Evolutionary conservation across 257 asterid genomes (phyloP), one percentile per base, ranked within the genome.

Genomic region (Rhazya stricta): DNA sequence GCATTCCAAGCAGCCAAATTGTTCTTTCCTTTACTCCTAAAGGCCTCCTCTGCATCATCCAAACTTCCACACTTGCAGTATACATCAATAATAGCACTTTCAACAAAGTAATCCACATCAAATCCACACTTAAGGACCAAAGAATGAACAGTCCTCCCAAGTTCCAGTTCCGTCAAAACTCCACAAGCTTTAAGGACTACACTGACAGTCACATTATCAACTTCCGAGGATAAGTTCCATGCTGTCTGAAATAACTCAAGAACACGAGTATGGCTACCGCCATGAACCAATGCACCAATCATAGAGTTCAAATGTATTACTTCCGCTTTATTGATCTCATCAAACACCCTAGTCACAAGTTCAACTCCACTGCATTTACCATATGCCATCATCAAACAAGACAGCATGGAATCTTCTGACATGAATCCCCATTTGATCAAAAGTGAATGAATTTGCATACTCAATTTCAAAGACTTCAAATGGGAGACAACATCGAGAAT

Each of bases 1-100:
- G 82, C 82, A 39, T 74, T 79, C 79, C 76, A 79, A 43, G 82
- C 76, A 69, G 76, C 82, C 75, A 79, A 21, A 36, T 74, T 79
- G 34, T 60, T 4, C 25, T 70, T 68, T 11, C 72, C 27, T 62
- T 34, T 19, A 42, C 66, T 37, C 75, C 61, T 41, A 46, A 79
- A 74, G 27, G 41, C 63, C 57, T 57, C 56, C 66, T 67, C 23
- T 0, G 79, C 79, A 19, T 67, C 78, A 46, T 25, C 71, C 67
- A 74, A 67, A 74, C 72, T 57, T 67, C 82, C 82, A 19, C 82
- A 79, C 66, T 79, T 79, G 58, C 82, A 67, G 50, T 79, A 79
- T 36, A 74, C 61, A 57, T 79, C 76, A 21, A 79, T 48, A 18
- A 74, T 25, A 21, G 82, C 71, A 74, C 76, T 73, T 68, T n/a